phyloP scores from a whole-genome alignment of 1,139 yeast species.

The Taiozyma onychis region DNA sequence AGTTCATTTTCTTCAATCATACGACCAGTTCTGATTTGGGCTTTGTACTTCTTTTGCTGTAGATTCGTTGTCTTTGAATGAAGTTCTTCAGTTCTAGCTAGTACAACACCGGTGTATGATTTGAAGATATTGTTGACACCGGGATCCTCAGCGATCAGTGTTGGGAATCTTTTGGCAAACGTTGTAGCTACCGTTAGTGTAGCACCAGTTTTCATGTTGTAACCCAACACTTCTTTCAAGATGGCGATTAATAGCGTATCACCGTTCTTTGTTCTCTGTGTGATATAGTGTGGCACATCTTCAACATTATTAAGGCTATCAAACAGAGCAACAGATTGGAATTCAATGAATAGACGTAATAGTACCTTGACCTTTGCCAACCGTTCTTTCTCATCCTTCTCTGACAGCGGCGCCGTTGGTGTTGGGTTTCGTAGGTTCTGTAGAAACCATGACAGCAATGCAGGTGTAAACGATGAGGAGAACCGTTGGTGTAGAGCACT shows the following conservation, averaged over 20 bases:
- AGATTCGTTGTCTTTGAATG: constrained; percentile 33
- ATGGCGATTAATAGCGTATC: constrained; percentile 42
- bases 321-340: constrained; percentile 57
- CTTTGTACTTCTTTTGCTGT: constrained; percentile 40
- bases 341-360: constrained; percentile 54
- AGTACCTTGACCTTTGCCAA: constrained; percentile 43
- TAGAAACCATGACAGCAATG: constrained; percentile 43
- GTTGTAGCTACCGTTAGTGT: constrained; percentile 43
- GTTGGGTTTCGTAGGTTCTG: constrained; percentile 39
- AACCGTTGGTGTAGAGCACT: constrained; percentile 80
- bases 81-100: constrained; percentile 32
- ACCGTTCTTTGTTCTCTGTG: constrained; percentile 26
- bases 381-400: constrained; percentile 41
- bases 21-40: constrained; percentile 64
- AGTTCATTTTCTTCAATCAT: constrained; percentile 46
- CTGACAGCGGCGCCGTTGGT: constrained; percentile 24
- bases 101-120: constrained; percentile 43
- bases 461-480: constrained; percentile 44
- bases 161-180: constrained; percentile 46
- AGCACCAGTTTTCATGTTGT: constrained; percentile 42
- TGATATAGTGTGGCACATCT: constrained; percentile 36
- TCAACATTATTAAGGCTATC: constrained; percentile 33
- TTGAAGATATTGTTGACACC: constrained; percentile 22
- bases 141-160: constrained; percentile 25
- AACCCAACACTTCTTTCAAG: constrained; percentile 49